These are phyloP conservation scores for Creolimax fragrantissima DNA, from an alignment of 78 protist genomes.

Conservation along the genomic window DNA sequence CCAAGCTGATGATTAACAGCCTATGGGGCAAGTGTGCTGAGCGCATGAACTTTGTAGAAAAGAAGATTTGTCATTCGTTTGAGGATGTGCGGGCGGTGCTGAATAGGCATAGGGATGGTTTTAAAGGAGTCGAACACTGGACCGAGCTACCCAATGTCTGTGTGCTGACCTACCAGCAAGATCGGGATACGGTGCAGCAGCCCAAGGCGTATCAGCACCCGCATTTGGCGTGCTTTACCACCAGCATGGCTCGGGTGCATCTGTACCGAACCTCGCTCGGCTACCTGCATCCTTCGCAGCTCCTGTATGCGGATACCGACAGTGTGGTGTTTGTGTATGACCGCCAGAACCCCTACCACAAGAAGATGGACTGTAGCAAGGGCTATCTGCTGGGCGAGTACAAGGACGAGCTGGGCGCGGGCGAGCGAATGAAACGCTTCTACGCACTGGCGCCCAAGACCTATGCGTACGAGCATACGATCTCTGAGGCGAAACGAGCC, in stretches of 20 bases:
- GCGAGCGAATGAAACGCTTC: not conserved
- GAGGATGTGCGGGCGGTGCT: not conserved
- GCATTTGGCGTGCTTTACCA: not conserved
- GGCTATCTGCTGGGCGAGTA: not conserved
- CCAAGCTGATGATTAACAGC: not conserved
- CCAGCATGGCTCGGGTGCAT: not conserved
- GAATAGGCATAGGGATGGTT: not conserved
- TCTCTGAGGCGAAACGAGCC: not conserved
- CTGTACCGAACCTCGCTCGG: not conserved
- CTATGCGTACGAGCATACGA: not conserved
- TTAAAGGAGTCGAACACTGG: not conserved
- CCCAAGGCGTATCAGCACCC: not conserved
- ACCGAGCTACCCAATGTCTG: not conserved
- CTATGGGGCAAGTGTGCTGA: not conserved
- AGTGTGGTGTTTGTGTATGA: not conserved
- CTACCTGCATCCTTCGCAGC: not conserved
- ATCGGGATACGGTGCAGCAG: not conserved
- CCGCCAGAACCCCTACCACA: not conserved
- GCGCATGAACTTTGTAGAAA: not conserved
- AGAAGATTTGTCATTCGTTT: not conserved
- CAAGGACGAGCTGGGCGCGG: not conserved
- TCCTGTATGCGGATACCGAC: not conserved
- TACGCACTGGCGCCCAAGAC: not conserved
- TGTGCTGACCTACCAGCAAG: not conserved
- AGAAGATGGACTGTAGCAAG: not conserved